Evolutionary conservation across 306 rosid species (phyloP), one percentile per base, ranked within the genome.

Genomic region (Trifolium pratense): DNA sequence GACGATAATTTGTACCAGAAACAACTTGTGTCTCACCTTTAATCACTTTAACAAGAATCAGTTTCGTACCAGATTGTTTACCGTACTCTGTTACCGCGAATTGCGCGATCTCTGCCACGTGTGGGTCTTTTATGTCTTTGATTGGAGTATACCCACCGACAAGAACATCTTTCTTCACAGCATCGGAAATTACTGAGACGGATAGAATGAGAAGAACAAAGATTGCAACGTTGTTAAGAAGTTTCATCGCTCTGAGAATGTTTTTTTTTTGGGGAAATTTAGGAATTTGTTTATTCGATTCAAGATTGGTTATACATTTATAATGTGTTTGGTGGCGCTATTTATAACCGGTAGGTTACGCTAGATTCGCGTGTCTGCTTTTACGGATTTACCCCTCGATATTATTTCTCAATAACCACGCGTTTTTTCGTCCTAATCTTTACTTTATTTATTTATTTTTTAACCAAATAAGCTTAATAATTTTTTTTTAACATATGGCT

Each of bases 11-110:
- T 4, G 66, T 56, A 1, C 91, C 92, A 1, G 88, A 39, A 2
- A 82, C 90, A 1, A 84, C 90, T 75, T 88, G 92, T 5, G 74
- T 55, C 69, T 81, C 76, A 1, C 89, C 92, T 68, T 63, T 59
- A 14, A 86, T 42, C 17, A 81, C 79, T 14, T 31, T 68, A 20
- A 62, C 62, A 3, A 86, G 68, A 73, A 5, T 48, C 62, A 90
- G 34, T 6, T 65, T 51, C 3, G 52, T 13, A 51, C 77, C 66
- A 0, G 76, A 70, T 37, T 56, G 9, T 78, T 84, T 86, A 18
- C 78, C 68, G 73, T 90, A 73, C 59, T 91, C 89, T 1, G 43
- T 31, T 2, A 91, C 81, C 0, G 92, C 92, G 20, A 60, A 91
- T 9, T 82, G 9, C 0, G 84, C 97, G 25, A 89, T 86, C 82